Evolutionary conservation across 2,329 filamentous ascomycete species (phyloP), one percentile per base, ranked within the genome.

Genomic region (Neocatenulostroma microsporum): DNA sequence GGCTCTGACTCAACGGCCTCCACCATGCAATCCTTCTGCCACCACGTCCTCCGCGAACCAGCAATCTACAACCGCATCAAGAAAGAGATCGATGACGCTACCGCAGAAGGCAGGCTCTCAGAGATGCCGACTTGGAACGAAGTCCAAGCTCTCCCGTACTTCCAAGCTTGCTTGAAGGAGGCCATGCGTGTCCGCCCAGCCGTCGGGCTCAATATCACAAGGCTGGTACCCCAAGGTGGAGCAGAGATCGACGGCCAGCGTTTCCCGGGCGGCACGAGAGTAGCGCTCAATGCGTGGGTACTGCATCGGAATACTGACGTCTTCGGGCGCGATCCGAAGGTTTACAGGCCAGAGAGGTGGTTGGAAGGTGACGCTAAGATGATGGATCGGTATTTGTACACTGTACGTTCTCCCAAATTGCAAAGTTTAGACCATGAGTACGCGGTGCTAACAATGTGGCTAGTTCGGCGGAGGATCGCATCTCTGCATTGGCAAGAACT

Each of bases 1-100:
- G 75, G 75, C 18, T 76, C 74, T 14, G 74, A 78, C 56, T 76
- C 74, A 0, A 76, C 74, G 0, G 74, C 74, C 9, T 73, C 70
- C 6, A 73, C 70, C 0, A 74, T 74, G 70, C 70, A 74, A 45
- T 73, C 69, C 37, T 72, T 74, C 53, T 72, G 71, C 59, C 70
- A 66, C 60, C 64, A 66, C 27, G 59, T 69, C 1, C 60, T 74
- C 8, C 63, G 67, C 24, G 62, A 67, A 15, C 57, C 60, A 2
- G 53, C 47, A 0, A 61, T 72, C 9, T 67, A 72, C 42, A 28
- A 53, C 13, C 73, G 75, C 49, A 62, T 78, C 15, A 55, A 63
- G 9, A 30, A 49, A 2, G 69, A 70, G 28, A 62, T 66, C 0
- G 42, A 45, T 0, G 40, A 43, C 6, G 50, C 50, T 6, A 44